These are phyloP conservation scores for Russula emetica DNA, from an alignment of 768 basidiomycete species.

Conservation along the genomic window DNA sequence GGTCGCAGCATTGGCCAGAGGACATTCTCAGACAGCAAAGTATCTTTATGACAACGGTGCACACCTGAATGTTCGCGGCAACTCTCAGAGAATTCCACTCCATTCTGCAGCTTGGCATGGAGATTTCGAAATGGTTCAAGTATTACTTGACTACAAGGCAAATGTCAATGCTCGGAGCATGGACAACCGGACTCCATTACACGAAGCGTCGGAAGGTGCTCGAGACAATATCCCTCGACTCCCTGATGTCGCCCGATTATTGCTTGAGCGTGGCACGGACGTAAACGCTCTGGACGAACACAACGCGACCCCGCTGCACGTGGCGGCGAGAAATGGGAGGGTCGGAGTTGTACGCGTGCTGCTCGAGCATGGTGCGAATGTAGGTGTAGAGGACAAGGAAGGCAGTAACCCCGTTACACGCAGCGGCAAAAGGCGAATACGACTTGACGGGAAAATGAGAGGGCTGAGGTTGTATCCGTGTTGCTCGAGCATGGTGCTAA, in stretches of 20 bases:
- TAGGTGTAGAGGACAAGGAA: neutral
- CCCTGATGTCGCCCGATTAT: neutral
- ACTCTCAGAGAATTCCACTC: neutral
- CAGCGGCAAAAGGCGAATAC: too few species aligned
- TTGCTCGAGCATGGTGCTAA: neutral
- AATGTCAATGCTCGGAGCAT: neutral
- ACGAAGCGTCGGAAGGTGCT: neutral
- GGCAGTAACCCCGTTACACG: neutral
- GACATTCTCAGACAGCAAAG: neutral
- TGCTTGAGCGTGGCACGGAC: neutral
- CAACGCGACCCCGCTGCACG: neutral
- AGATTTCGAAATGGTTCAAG: neutral
- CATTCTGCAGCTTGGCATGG: neutral
- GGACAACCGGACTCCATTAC: neutral
- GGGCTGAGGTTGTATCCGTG: neutral
- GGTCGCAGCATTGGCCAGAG: neutral
- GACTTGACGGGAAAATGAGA: too few species aligned
- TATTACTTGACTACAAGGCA: neutral
- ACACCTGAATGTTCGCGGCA: neutral
- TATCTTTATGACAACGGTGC: neutral
- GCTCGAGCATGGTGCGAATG: neutral
- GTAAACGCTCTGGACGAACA: too few species aligned
- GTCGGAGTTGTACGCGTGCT: neutral
- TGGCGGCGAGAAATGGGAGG: too few species aligned
- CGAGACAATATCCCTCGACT: too few species aligned